Evolutionary conservation across 768 basidiomycete species (phyloP), one percentile per base, ranked within the genome.

Genomic region (Hortiboletus flavorubellus): DNA sequence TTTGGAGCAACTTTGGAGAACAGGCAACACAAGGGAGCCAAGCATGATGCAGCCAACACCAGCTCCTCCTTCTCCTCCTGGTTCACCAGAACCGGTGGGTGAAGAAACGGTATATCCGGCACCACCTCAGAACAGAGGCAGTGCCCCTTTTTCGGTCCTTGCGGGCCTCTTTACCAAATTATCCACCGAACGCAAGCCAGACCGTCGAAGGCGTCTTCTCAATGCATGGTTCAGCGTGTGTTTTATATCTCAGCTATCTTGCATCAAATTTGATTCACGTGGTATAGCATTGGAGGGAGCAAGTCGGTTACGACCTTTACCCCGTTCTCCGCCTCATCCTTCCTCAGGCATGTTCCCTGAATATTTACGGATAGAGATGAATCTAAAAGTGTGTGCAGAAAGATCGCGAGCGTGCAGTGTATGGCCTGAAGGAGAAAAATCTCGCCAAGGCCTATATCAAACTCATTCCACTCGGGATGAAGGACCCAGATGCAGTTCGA

Each of bases 371-470:
- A 8, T 10, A 38, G 15, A 34, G 23, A 3, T 2, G 14, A 14
- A 34, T 37, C 51, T 58, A 49, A 65, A 48, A 34, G 2, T 31
- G 46, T 47, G 14, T 54, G 21, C 69, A 98, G 93, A 91, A 97
- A 82, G 97, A 98, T 68, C 81, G 88, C 34, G 93, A 98, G 58
- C 85, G 97, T 50, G 82, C 91, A 0, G 86, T 94, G 0, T 99
- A 98, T 70, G 91, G 93, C 14, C 72, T 97, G 60, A 99, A 99
- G 69, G 97, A 99, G 75, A 90, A 89, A 73, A 91, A 89, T 66
- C 75, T 99, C 3, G 95, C 94, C 5, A 98, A 94, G 71, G 85
- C 84, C 10, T 97, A 95, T 68, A 92, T 96, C 74, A 86, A 89
- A 58, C 80, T 95, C 3, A 89, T 98, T 35, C 91, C 91, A 1